Percentiles rank a stretch among this genome's conserved stretches.
These are phyloP conservation scores for Phytophthora rubi DNA, from an alignment of 352 stramenopile species.

Conservation along the genomic window DNA sequence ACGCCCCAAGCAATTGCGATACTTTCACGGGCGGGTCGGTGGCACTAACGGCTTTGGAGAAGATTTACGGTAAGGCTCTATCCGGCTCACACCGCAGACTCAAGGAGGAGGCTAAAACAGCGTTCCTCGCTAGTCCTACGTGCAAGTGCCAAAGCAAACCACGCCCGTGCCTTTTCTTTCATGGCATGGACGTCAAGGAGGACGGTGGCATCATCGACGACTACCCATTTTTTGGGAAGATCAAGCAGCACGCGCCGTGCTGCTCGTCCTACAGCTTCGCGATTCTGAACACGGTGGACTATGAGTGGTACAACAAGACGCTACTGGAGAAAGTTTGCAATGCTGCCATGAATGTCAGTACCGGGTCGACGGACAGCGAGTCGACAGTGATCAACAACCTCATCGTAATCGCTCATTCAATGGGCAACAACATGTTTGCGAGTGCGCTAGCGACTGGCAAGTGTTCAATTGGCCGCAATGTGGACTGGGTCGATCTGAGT, in stretches of 20 bases:
- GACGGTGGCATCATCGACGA: slow-evolving; percentile 3
- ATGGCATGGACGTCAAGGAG: slow-evolving; percentile 42
- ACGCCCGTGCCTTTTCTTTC: slow-evolving; percentile 50
- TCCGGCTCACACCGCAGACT: neutral
- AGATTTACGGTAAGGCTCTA: neutral
- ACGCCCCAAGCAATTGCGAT: neutral
- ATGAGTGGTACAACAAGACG: neutral
- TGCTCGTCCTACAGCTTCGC: slow-evolving; percentile 1
- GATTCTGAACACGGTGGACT: slow-evolving; percentile 1
- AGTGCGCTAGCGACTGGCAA: slow-evolving; percentile 39
- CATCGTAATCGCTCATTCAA: slow-evolving; percentile 55
- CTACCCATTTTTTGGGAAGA: neutral
- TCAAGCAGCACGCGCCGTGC: neutral
- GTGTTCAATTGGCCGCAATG: slow-evolving; percentile 37
- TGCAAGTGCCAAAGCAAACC: slow-evolving; percentile 36
- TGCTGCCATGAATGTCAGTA: slow-evolving; percentile 28
- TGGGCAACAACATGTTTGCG: slow-evolving; percentile 36
- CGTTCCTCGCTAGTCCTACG: neutral
- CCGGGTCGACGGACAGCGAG: slow-evolving; percentile 3
- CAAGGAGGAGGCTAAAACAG: neutral
- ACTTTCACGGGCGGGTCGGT: neutral
- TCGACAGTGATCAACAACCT: slow-evolving; percentile 45
- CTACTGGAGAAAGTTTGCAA: slow-evolving; percentile 22
- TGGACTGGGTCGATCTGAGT: slow-evolving; percentile 41
- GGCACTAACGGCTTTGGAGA: neutral